Conservation (phyloP, 192 early-diverging fungal species). For the Mortierella alpina region DNA sequence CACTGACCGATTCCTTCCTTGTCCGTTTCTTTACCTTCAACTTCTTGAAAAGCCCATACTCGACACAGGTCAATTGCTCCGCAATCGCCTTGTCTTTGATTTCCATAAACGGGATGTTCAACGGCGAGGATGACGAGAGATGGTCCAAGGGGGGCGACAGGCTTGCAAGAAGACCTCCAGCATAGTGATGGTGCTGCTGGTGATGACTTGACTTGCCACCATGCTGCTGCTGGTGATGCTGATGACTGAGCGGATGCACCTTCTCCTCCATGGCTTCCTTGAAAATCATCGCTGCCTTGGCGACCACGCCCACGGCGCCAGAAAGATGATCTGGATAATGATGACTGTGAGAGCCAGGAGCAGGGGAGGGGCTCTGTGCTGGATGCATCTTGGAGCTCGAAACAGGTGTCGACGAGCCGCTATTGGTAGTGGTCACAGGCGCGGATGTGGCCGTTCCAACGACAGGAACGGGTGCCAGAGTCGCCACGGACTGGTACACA, state of each 20-base stretch:
- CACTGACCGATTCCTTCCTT: neutral
- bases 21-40: slow-evolving; percentile 63
- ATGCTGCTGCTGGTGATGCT: slow-evolving; percentile 1
- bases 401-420: too few species aligned
- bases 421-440: too few species aligned
- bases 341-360: neutral
- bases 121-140: neutral
- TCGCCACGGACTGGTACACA: neutral
- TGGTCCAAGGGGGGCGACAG: neutral
- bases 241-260: slow-evolving; percentile 19
- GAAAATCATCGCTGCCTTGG: slow-evolving; percentile 6
- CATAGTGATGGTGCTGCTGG: slow-evolving; percentile 5
- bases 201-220: neutral
- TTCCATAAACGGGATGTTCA: slow-evolving; percentile 61
- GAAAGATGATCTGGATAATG: neutral
- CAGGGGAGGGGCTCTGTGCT: neutral
- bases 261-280: slow-evolving; percentile 26
- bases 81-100: slow-evolving; percentile 68
- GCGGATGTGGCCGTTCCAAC: too few species aligned
- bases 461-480: too few species aligned
- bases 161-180: neutral
- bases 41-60: slow-evolving; percentile 68
- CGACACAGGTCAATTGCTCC: slow-evolving; percentile 73
- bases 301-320: neutral
- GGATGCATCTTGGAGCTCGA: neutral